A percentile compares a stretch with the other conserved stretches of the same genome.
Conservation (phyloP, 805 yeast species). For the Saccharomyces paradoxus region DNA sequence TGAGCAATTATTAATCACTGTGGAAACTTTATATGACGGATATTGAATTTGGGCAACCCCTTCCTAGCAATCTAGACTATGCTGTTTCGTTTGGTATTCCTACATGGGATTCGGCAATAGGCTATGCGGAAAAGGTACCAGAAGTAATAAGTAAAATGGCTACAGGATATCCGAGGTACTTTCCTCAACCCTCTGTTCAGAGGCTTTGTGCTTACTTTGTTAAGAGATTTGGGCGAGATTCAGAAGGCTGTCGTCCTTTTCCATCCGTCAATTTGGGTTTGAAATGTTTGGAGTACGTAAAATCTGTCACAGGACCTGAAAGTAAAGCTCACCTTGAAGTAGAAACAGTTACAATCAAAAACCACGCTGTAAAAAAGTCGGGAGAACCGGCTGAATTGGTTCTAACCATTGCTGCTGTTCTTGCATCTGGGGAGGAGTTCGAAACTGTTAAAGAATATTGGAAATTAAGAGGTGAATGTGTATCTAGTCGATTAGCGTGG, state of each 20-base stretch:
- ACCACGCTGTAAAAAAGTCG: constrained; percentile 39
- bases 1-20: background rate
- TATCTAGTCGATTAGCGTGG: constrained; percentile 11
- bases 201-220: constrained; percentile 45
- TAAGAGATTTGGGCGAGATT: constrained; percentile 59
- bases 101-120: constrained; percentile 85
- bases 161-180: constrained; percentile 83
- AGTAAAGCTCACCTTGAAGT: constrained; percentile 10
- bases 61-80: constrained; percentile 34
- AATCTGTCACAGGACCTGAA: constrained; percentile 15
- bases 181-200: constrained; percentile 53
- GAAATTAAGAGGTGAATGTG: constrained; percentile 41
- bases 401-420: constrained; percentile 51
- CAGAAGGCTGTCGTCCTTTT: constrained; percentile 61
- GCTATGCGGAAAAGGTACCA: constrained; percentile 79
- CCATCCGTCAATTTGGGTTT: constrained; percentile 64
- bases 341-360: constrained; percentile 3
- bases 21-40: constrained; percentile 5
- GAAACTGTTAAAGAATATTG: constrained; percentile 72
- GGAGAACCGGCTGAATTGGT: constrained; percentile 48
- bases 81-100: constrained; percentile 91
- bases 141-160: constrained; percentile 73
- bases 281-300: constrained; percentile 66
- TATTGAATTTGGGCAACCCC: constrained; percentile 13
- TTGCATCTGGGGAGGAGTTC: constrained; percentile 54